These are phyloP conservation scores for Akebia trifoliata DNA, from an alignment of 164 flowering plant species.

Conservation along the genomic window DNA sequence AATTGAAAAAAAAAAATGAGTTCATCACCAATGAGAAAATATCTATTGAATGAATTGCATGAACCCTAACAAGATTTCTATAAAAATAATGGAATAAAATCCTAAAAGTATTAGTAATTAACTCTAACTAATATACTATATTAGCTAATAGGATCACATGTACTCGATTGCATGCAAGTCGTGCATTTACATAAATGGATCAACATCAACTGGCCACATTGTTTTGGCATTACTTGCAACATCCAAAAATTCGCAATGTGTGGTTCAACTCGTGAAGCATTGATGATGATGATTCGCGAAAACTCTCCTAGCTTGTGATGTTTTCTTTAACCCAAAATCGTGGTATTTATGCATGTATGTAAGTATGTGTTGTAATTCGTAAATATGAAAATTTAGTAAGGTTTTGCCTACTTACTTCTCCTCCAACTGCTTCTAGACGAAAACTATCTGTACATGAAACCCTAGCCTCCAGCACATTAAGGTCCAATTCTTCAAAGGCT, in stretches of 20 bases:
- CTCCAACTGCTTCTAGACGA: constrained; percentile 68
- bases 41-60: too few relatives aligned
- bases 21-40: neutral
- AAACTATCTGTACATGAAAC: constrained; percentile 66
- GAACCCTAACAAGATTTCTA: too few relatives aligned
- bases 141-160: too few relatives aligned
- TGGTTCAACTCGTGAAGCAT: neutral
- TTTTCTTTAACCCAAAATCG: constrained; percentile 1
- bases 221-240: neutral
- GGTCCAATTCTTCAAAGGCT: constrained; percentile 77
- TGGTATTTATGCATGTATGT: neutral
- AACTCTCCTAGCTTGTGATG: constrained; percentile 5
- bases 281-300: neutral
- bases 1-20: neutral
- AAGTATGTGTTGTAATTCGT: neutral
- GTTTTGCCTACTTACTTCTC: constrained; percentile 41
- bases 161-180: too few relatives aligned
- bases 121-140: too few relatives aligned
- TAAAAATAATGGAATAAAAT: too few relatives aligned
- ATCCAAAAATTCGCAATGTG: neutral
- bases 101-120: too few relatives aligned
- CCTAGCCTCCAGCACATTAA: constrained; percentile 67
- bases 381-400: neutral
- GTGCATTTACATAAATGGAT: neutral
- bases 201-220: constrained; percentile 3